Base-by-base conservation (phyloP, 306 rosid species). In the Quercus bicolor region DNA sequence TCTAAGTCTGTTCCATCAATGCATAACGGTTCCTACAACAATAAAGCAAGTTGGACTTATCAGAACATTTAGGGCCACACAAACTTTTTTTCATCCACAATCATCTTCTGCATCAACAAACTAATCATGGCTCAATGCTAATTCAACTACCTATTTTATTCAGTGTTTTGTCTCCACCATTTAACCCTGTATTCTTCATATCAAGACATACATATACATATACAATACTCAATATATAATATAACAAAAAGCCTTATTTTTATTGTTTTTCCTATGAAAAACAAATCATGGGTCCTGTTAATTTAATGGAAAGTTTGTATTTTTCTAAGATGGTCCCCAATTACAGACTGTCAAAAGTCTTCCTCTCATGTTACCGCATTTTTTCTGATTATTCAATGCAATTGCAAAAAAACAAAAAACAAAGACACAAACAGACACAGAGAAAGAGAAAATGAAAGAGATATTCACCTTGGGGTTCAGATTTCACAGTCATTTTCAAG, bases 291-390 rank as follows among this genome's bases (percentile, higher is more conserved):
- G 84, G 78, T 82, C 76, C 77, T 82, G 88, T 91, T 91, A 81
- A 74, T 86, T 75, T 86, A 85, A 68, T 75, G 77, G 79, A 85
- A 81, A 78, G 16, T 71, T 90, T 92, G 93, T 92, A 87, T 72
- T 84, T 90, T 87, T 87, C 83, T 80, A 56, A 64, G 79, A 82
- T 86, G 94, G 97, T 86, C 95, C 91, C 84, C 80, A 78, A 75
- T 82, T 76, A 90, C 98, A 93, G 92, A 79, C 90, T 91, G 93
- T 92, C 94, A 91, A 82, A 84, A 85, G 83, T 83, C 84, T 85
- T 82, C 84, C 78, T 87, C 91, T 83, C 90, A 84, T 90, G 86
- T 33, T 56, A 57, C 56, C 5, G 8, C 45, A 40, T 40, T 40
- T 40, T 26, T 73, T 71, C 64, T 72, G 34, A 56, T 48, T 72